Conservation (phyloP, 1,284 basidiomycete species). For the Hymenochaete sp. region DNA sequence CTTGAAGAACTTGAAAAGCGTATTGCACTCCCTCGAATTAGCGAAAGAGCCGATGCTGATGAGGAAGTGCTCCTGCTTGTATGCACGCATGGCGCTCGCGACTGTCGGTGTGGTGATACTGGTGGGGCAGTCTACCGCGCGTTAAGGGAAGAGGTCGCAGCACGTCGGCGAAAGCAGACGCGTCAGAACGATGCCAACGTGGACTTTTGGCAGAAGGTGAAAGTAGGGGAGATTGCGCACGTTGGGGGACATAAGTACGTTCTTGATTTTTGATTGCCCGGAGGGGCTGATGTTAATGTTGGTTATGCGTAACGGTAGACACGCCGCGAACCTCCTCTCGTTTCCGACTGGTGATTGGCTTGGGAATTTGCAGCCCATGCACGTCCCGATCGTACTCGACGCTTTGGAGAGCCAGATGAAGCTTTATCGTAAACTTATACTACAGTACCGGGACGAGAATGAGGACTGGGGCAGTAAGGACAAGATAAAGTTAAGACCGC, state of each 20-base stretch:
- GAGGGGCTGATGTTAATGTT: not conserved
- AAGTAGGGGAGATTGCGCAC: constrained; percentile 63
- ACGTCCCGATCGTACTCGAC: constrained; percentile 49
- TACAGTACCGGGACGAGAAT: too few species aligned
- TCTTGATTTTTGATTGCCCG: not conserved
- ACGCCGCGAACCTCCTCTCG: constrained; percentile 70
- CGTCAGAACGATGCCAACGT: not conserved
- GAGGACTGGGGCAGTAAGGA: too few species aligned
- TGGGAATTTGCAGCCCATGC: constrained; percentile 45
- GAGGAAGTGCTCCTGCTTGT: constrained; percentile 50
- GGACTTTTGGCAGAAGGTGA: constrained; percentile 26
- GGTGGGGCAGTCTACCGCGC: constrained; percentile 44
- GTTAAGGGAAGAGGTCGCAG: constrained; percentile 24
- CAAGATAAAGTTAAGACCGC: constrained; percentile 27
- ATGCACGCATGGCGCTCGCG: constrained; percentile 62
- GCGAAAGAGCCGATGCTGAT: constrained; percentile 13
- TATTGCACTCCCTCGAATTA: constrained; percentile 15
- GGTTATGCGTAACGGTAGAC: constrained; percentile 33
- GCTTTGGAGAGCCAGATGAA: constrained; percentile 30
- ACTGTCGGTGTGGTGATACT: constrained; percentile 66
- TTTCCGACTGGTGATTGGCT: constrained; percentile 76
- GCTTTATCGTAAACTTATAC: too few species aligned
- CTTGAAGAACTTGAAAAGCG: not conserved
- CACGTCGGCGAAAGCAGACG: constrained; percentile 27
- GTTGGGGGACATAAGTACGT: constrained; percentile 80